phyloP scores from a whole-genome alignment of 2,329 filamentous ascomycete species.

The Cercospora sp. region DNA sequence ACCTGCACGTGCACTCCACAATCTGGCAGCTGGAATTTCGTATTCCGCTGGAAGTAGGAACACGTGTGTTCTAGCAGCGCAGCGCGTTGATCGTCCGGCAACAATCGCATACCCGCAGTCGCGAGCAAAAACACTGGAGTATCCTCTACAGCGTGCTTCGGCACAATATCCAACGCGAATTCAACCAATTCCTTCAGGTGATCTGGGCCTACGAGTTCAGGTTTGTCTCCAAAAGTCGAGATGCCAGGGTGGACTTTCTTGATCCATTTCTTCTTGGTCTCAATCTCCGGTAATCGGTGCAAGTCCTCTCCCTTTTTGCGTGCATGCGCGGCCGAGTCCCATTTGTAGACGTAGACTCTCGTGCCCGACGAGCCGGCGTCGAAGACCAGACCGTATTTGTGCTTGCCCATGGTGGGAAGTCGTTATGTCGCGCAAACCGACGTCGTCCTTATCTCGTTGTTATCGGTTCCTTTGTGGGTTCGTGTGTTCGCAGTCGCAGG shows the following conservation, averaged over 20 bases:
- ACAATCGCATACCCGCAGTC: slow-evolving; percentile 88
- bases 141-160: slow-evolving; percentile 70
- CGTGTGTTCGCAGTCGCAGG: slow-evolving; percentile 3
- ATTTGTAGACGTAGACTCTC: slow-evolving; percentile 89
- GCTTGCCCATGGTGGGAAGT: slow-evolving; percentile 33
- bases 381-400: slow-evolving; percentile 83
- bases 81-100: slow-evolving; percentile 71
- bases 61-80: slow-evolving; percentile 77
- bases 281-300: slow-evolving; percentile 72
- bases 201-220: slow-evolving; percentile 73
- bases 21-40: slow-evolving; percentile 83
- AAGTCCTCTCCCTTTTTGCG: slow-evolving; percentile 64
- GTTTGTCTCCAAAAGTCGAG: slow-evolving; percentile 80
- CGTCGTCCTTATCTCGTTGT: not conserved
- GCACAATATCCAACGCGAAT: slow-evolving; percentile 78
- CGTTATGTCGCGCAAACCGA: not conserved
- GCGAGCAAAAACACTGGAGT: slow-evolving; percentile 95
- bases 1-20: slow-evolving; percentile 88
- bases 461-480: not conserved
- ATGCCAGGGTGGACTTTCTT: slow-evolving; percentile 93
- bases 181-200: slow-evolving; percentile 78
- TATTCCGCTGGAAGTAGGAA: slow-evolving; percentile 73
- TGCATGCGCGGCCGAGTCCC: slow-evolving; percentile 74
- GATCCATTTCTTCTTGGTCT: slow-evolving; percentile 82
- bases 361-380: slow-evolving; percentile 98